These are phyloP conservation scores for Scheffersomyces titani DNA, from an alignment of 1,139 yeast species.

Conservation along the genomic window DNA sequence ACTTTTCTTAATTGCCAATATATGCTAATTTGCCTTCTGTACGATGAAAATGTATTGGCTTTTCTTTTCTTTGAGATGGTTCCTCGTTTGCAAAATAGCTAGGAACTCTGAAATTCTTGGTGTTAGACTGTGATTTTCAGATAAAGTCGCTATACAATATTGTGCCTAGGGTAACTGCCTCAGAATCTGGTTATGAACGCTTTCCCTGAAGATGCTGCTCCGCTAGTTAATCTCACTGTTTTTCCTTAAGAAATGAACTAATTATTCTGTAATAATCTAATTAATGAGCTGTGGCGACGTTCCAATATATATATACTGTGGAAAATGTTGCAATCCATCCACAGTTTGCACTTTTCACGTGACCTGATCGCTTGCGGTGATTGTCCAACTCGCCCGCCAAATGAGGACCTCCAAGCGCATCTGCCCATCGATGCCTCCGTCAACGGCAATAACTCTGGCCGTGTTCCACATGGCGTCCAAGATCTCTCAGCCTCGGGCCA, in stretches of 20 bases:
- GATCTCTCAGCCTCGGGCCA: neutral
- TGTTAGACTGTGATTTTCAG: neutral
- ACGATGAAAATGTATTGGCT: neutral
- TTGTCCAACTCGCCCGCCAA: neutral
- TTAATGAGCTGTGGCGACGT: neutral
- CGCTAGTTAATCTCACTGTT: neutral
- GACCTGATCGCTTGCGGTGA: constrained; percentile 1
- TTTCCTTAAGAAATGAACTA: neutral
- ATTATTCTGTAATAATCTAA: neutral
- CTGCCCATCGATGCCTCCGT: neutral
- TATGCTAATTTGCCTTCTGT: neutral
- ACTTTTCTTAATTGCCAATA: neutral
- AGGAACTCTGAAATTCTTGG: neutral
- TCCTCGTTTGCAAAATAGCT: neutral
- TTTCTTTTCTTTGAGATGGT: neutral
- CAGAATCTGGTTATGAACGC: neutral
- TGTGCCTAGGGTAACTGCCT: neutral
- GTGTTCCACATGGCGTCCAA: neutral
- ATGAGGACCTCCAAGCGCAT: neutral
- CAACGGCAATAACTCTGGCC: neutral
- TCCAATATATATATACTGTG: neutral
- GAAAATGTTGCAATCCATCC: constrained; percentile 12
- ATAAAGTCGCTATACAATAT: too few relatives aligned
- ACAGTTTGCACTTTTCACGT: constrained; percentile 13
- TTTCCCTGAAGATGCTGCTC: neutral